Evolutionary conservation across 2,329 filamentous ascomycete genomes (phyloP), one percentile per base, ranked within the genome.

Genomic region (Colletotrichum sp.): DNA sequence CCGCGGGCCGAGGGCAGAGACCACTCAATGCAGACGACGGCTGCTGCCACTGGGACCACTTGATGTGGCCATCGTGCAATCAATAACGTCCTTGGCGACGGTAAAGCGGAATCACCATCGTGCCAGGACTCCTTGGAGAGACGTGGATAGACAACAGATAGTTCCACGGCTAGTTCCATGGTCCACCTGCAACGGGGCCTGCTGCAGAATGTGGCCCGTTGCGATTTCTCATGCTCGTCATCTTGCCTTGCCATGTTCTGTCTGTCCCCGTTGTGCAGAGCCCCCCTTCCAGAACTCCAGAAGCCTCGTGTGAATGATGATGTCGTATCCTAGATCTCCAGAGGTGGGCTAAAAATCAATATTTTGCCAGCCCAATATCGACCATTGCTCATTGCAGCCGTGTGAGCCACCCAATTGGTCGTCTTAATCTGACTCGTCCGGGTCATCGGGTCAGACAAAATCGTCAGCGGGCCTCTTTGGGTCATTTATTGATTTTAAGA

Each of bases 191-290:
- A 75, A 69, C 55, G 25, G 61, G 60, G 48, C 68, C 28, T 60
- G 43, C n/a, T 52, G 36, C 18, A 48, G 15, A 36, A 27, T 43
- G 66, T 56, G 48, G 48, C 61, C 30, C 68, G 16, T 71, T 32
- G 60, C 27, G 52, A 66, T 62, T 43, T 71, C 61, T 71, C 68
- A 71, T 75, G 70, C 64, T 30, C 69, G 69, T 73, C 73, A 73
- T 73, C 56, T 28, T 52, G 34, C 56, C 58, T 70, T 58, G 48
- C 56, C 52, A 48, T 55, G 36, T 18, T 36, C 16, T 16, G 8
- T 58, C 55, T n/a, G 55, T 58, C 8, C 43, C 43, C 15, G 34
- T 43, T 8, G n/a, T 39, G 52, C 36, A 61, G 30, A 55, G 70
- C 25, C 12, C 13, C 32, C 10, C 43, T 52, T 52, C 43, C 10